A percentile compares a stretch with the other conserved stretches of the same genome.
Evolutionary conservation across 768 basidiomycete species (phyloP).

Genomic region (Hygrocybe coccinea): DNA sequence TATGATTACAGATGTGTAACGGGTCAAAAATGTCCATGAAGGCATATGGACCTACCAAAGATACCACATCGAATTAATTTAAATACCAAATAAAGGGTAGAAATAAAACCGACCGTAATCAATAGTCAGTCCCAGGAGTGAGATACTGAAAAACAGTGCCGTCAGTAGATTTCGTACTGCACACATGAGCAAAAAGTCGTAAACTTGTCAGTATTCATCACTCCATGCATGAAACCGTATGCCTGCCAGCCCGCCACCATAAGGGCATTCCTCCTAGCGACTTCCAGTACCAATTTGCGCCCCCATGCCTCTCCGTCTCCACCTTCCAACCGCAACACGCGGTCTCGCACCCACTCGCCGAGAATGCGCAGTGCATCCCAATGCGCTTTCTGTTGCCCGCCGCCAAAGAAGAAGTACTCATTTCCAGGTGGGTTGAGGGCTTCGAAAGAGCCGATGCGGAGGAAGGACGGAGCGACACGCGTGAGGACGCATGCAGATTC

Average conservation of each 20-base stretch:
- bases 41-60: constrained; percentile 68
- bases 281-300: constrained; percentile 66
- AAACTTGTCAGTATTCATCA: constrained; percentile 96
- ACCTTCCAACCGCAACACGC: constrained; percentile 51
- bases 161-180: constrained; percentile 1
- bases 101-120: constrained; percentile 52
- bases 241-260: constrained; percentile 98
- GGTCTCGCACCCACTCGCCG: constrained; percentile 65
- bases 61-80: constrained; percentile 4
- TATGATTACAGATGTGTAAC: constrained; percentile 87
- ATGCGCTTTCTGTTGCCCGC: constrained; percentile 70
- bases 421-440: constrained; percentile 68
- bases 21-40: constrained; percentile 93
- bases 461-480: constrained; percentile 82
- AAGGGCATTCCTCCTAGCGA: constrained; percentile 75
- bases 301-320: constrained; percentile 62
- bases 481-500: constrained; percentile 74
- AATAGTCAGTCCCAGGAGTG: constrained; percentile 69
- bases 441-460: constrained; percentile 90
- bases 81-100: neutral
- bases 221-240: constrained; percentile 92
- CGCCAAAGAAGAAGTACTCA: constrained; percentile 69
- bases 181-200: constrained; percentile 14
- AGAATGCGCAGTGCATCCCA: constrained; percentile 70
- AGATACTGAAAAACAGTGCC: constrained; percentile 48